These are phyloP conservation scores for Alternaria brassicicola DNA, from an alignment of 2,329 filamentous ascomycete species.

Conservation along the genomic window DNA sequence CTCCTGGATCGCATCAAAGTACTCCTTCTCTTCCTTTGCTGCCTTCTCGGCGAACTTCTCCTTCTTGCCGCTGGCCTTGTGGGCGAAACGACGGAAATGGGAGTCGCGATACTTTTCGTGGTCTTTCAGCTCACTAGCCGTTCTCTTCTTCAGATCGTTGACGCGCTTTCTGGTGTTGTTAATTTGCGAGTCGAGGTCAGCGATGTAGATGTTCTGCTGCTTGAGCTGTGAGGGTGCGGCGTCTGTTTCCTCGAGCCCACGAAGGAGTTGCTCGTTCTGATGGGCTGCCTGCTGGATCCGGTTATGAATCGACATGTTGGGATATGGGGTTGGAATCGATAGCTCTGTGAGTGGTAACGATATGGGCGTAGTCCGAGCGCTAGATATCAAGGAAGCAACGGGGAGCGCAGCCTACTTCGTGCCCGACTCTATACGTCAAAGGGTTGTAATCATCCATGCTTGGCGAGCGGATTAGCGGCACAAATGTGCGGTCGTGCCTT, in stretches of 20 bases:
- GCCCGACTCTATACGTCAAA: not conserved
- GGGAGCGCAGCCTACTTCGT: slow-evolving; percentile 6
- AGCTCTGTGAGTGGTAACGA: not conserved
- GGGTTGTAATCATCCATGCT: slow-evolving; percentile 4
- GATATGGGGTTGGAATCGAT: not conserved
- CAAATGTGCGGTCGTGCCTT: slow-evolving; percentile 9
- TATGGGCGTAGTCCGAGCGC: not conserved
- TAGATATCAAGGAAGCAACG: not conserved
- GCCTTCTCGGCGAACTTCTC: slow-evolving; percentile 40
- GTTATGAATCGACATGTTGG: slow-evolving; percentile 30
- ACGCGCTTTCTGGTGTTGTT: slow-evolving; percentile 24
- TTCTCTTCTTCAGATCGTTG: slow-evolving; percentile 24
- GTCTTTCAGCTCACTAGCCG: slow-evolving; percentile 33
- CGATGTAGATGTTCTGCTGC: slow-evolving; percentile 39
- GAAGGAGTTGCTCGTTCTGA: slow-evolving; percentile 34
- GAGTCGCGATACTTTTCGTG: slow-evolving; percentile 46
- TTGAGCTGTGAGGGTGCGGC: slow-evolving; percentile 38
- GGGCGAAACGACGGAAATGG: slow-evolving; percentile 38
- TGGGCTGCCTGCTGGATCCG: slow-evolving; percentile 37
- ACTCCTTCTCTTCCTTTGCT: slow-evolving; percentile 45
- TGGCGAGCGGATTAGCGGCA: slow-evolving; percentile 16
- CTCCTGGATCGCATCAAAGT: slow-evolving; percentile 42
- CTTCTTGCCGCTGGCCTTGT: slow-evolving; percentile 39
- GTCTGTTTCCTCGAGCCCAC: slow-evolving; percentile 38
- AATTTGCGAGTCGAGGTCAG: slow-evolving; percentile 35